These are phyloP conservation scores for Xylaria digitata DNA, from an alignment of 2,329 filamentous ascomycete species.

Conservation along the genomic window DNA sequence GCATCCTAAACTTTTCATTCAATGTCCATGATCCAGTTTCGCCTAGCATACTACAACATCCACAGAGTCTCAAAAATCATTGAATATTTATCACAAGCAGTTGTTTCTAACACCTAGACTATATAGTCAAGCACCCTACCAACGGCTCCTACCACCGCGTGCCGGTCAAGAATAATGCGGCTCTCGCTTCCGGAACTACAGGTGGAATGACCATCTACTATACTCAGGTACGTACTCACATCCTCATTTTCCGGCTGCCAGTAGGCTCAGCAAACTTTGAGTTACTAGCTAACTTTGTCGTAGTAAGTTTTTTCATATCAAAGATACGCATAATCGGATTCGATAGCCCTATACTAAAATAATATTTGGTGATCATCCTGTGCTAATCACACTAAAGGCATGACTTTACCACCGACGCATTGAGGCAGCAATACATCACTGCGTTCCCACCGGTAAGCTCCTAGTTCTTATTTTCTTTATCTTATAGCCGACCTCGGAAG, in stretches of 20 bases:
- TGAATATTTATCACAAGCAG: neutral
- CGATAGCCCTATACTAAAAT: neutral
- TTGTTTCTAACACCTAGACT: neutral
- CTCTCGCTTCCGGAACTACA: slow-evolving; percentile 44
- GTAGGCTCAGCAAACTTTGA: no score
- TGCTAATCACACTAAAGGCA: slow-evolving; percentile 30
- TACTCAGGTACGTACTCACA: slow-evolving; percentile 38
- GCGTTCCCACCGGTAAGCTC: slow-evolving; percentile 55
- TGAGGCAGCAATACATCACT: slow-evolving; percentile 53
- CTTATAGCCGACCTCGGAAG: neutral
- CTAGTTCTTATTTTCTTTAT: no score
- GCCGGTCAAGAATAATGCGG: slow-evolving; percentile 46
- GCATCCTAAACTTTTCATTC: neutral
- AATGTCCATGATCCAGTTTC: no score
- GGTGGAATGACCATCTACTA: slow-evolving; percentile 51
- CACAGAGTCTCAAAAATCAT: neutral
- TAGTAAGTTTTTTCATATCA: slow-evolving; percentile 14
- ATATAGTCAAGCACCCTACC: slow-evolving; percentile 46
- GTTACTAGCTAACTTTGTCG: slow-evolving; percentile 8
- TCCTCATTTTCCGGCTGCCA: neutral
- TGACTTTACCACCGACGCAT: slow-evolving; percentile 44
- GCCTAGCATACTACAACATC: neutral
- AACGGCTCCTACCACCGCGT: slow-evolving; percentile 51
- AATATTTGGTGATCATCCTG: neutral
- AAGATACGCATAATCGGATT: neutral